A percentile compares a stretch with the other conserved stretches of the same genome.
phyloP scores from a whole-genome alignment of 306 rosid genomes.

The Quercus aquifolioides region DNA sequence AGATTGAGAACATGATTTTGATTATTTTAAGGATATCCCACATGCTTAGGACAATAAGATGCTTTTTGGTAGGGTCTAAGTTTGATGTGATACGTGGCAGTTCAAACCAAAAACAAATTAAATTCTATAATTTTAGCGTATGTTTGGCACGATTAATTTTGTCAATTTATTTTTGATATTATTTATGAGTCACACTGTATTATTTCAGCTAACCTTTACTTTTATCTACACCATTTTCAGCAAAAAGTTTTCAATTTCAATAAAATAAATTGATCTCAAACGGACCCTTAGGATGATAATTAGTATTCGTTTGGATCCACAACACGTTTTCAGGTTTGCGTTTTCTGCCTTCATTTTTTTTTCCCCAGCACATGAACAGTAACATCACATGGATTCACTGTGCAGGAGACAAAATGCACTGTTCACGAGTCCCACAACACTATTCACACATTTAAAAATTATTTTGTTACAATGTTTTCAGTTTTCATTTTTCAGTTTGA shows the following conservation, averaged over 20 bases:
- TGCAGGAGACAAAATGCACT: too few species aligned
- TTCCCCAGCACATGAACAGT: too few species aligned
- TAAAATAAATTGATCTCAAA: fast-evolving
- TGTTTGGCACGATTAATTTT: fast-evolving
- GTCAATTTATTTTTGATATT: fast-evolving
- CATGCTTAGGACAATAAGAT: neutral
- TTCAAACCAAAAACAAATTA: neutral
- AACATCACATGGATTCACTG: too few species aligned
- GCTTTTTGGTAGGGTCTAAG: neutral
- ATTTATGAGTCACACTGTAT: fast-evolving
- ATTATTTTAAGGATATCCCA: neutral
- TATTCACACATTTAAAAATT: too few species aligned
- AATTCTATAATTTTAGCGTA: neutral
- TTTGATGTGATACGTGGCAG: neutral
- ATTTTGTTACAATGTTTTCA: too few species aligned
- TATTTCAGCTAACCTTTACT: fast-evolving
- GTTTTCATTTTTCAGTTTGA: too few species aligned
- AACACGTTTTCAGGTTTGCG: too few species aligned
- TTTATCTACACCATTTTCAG: fast-evolving
- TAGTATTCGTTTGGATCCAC: too few species aligned
- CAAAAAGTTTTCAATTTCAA: too few species aligned
- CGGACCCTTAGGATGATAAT: too few species aligned
- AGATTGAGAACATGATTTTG: neutral
- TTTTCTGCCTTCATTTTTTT: too few species aligned
- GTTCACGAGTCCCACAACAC: too few species aligned